phyloP scores from a whole-genome alignment of 2,329 filamentous ascomycete genomes.

The Cladosporium sp. region DNA sequence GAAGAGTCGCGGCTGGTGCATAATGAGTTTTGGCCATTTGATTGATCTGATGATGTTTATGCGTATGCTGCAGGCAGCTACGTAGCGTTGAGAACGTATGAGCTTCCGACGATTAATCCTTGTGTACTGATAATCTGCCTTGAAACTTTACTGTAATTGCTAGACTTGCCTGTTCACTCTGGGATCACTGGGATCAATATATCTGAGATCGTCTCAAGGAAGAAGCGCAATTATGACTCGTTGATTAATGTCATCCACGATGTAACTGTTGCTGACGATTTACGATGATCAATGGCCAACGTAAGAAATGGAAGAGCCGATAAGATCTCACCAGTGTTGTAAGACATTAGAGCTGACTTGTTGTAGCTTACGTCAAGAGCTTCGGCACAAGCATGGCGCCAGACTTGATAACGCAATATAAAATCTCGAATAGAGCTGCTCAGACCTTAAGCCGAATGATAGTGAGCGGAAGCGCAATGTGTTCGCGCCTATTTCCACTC shows the following conservation, averaged over 20 bases:
- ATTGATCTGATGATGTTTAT: not conserved
- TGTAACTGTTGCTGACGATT: too few relatives aligned
- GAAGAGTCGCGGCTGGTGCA: not conserved
- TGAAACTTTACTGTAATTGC: not conserved
- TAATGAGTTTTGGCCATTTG: not conserved
- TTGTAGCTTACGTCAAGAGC: not conserved
- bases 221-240: too few relatives aligned
- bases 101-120: not conserved
- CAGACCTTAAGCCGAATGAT: not conserved
- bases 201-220: too few relatives aligned
- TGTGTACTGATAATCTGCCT: not conserved
- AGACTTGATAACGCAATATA: not conserved
- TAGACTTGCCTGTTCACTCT: not conserved
- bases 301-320: not conserved
- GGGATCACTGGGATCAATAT: too few relatives aligned
- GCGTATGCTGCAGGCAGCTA: conserved; percentile 2
- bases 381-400: not conserved
- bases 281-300: too few relatives aligned
- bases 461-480: not conserved
- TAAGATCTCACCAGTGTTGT: not conserved
- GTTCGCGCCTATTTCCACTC: not conserved
- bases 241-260: too few relatives aligned
- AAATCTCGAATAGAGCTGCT: not conserved
- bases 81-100: not conserved
- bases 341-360: not conserved